Evolutionary conservation across 2,329 filamentous ascomycete genomes (phyloP).

Genomic region (Leptographium procerum): DNA sequence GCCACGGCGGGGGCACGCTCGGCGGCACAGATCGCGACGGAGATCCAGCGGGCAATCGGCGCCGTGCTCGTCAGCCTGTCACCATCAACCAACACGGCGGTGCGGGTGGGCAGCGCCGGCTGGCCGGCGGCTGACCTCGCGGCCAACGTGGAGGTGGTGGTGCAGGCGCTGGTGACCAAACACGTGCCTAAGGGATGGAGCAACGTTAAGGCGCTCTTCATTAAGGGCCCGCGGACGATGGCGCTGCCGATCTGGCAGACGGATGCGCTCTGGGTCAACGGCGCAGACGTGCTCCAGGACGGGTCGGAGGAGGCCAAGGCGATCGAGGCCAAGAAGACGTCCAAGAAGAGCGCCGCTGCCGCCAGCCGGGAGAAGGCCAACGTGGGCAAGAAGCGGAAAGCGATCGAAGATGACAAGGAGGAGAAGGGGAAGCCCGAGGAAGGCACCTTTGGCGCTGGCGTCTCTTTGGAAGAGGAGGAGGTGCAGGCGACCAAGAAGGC

Average conservation of each 20-base stretch:
- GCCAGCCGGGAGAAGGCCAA: constrained; percentile 38
- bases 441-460: constrained; percentile 27
- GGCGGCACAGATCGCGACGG: constrained; percentile 59
- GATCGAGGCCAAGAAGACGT: constrained; percentile 19
- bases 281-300: constrained; percentile 57
- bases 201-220: constrained; percentile 71
- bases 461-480: constrained; percentile 31
- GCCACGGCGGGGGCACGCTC: constrained; percentile 32
- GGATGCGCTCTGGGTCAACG: constrained; percentile 77
- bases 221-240: constrained; percentile 83
- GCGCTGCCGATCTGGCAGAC: constrained; percentile 92
- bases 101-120: constrained; percentile 66
- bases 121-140: constrained; percentile 66
- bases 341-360: constrained; percentile 20
- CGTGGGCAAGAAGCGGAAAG: constrained; percentile 55
- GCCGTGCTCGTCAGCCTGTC: constrained; percentile 72
- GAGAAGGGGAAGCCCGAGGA: constrained; percentile 15
- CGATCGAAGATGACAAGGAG: constrained; percentile 22
- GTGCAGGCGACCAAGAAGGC: constrained; percentile 35
- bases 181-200: constrained; percentile 79
- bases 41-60: constrained; percentile 67
- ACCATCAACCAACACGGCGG: constrained; percentile 66
- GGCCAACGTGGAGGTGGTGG: constrained; percentile 69
- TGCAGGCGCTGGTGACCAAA: constrained; percentile 58
- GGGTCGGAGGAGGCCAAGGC: constrained; percentile 36